phyloP scores from a whole-genome alignment of 306 rosid genomes.

The Rubus parviflorus region DNA sequence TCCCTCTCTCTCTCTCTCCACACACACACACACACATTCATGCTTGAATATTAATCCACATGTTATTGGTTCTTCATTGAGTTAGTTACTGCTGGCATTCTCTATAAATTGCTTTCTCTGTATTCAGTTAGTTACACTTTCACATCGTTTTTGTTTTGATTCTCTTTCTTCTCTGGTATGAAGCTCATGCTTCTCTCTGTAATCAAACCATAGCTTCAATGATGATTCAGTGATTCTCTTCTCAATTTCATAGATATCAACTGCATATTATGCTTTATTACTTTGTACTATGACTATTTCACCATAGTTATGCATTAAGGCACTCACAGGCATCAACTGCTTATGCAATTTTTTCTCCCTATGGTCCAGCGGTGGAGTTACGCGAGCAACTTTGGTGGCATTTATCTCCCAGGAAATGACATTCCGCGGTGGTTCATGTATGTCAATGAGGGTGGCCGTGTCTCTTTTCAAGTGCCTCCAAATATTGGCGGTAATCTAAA shows the following conservation, averaged over 20 bases:
- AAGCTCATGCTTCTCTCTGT: too few relatives aligned
- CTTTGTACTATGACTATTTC: too few relatives aligned
- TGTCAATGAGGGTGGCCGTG: constrained; percentile 10
- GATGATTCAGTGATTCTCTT: too few relatives aligned
- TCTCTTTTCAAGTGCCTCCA: constrained; percentile 19
- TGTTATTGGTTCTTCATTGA: neutral
- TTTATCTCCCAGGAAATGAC: neutral
- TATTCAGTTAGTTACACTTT: too few relatives aligned
- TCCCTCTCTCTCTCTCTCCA: neutral
- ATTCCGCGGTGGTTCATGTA: constrained; percentile 2
- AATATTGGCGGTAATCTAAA: neutral
- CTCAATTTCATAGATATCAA: too few relatives aligned
- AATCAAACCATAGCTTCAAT: too few relatives aligned
- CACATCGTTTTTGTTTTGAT: too few relatives aligned
- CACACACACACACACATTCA: neutral
- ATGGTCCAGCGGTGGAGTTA: neutral
- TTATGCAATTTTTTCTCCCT: neutral
- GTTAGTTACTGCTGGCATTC: too few relatives aligned
- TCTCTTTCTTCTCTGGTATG: too few relatives aligned
- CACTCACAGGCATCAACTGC: neutral
- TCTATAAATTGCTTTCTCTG: too few relatives aligned
- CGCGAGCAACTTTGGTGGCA: neutral
- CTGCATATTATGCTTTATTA: too few relatives aligned
- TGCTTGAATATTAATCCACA: neutral
- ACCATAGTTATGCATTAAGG: too few relatives aligned